Percentiles rank a stretch among this genome's conserved stretches.
Evolutionary conservation across 2,329 filamentous ascomycete species (phyloP).

Genomic region (Rhinocladiella mackenziei): DNA sequence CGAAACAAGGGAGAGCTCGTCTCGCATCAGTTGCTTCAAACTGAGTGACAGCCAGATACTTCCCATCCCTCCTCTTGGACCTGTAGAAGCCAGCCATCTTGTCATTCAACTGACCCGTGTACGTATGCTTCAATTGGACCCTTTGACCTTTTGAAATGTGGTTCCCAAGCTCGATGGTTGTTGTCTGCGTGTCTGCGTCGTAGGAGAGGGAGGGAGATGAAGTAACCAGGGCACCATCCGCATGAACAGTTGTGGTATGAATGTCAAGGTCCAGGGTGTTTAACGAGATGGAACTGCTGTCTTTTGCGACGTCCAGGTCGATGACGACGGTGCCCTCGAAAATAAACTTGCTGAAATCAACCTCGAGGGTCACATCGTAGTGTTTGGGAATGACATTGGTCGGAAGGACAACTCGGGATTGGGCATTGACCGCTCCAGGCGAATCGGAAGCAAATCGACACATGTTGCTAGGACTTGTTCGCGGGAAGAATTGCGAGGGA

Average conservation of each 20-base stretch:
- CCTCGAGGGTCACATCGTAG: constrained; percentile 88
- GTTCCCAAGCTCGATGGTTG: constrained; percentile 73
- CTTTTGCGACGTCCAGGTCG: constrained; percentile 79
- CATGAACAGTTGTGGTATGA: constrained; percentile 65
- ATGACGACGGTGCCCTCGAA: constrained; percentile 82
- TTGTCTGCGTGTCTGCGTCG: constrained; percentile 75
- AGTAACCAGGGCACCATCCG: constrained; percentile 54
- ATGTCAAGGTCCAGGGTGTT: constrained; percentile 87
- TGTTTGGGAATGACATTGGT: constrained; percentile 88
- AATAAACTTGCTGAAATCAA: constrained; percentile 80
- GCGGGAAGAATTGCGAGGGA: constrained; percentile 1
- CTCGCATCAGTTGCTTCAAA: constrained; percentile 96
- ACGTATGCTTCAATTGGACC: constrained; percentile 72
- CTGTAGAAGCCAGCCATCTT: constrained; percentile 98
- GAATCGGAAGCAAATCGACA: constrained; percentile 28
- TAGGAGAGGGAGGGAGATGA: constrained; percentile 66
- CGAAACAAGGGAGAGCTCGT: constrained; percentile 91
- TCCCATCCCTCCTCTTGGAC: constrained; percentile 78
- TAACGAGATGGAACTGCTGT: constrained; percentile 78
- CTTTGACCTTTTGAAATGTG: constrained; percentile 69
- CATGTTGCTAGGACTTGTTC: constrained; percentile 19
- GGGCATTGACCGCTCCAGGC: constrained; percentile 23
- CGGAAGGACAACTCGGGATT: constrained; percentile 73
- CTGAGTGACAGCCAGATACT: constrained; percentile 82
- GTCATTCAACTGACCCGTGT: constrained; percentile 77